Conservation (phyloP, 257 asterid species). For the Catharanthus roseus region DNA sequence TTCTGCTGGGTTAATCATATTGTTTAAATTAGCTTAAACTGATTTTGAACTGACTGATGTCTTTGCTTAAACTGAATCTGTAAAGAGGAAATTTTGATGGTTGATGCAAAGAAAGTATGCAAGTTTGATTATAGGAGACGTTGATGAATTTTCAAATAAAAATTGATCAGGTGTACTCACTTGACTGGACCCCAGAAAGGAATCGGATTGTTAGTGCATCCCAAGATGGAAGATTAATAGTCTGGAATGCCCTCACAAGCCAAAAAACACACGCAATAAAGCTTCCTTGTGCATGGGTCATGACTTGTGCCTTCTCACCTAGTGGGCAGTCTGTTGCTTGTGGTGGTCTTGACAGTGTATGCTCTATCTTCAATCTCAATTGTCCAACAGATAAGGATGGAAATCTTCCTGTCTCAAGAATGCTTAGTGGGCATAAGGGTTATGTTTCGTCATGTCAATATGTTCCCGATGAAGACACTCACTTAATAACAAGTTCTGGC, state of each 20-base stretch:
- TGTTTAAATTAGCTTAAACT: neutral
- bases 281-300: constrained; percentile 98
- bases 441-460: constrained; percentile 92
- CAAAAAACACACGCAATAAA: constrained; percentile 93
- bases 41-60: neutral
- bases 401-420: constrained; percentile 72
- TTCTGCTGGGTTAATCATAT: neutral
- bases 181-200: constrained; percentile 96
- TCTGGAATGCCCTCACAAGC: constrained; percentile 99
- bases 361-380: constrained; percentile 89
- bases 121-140: neutral
- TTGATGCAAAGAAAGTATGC: neutral
- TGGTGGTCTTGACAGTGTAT: constrained; percentile 95
- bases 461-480: constrained; percentile 91
- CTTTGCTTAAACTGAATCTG: neutral
- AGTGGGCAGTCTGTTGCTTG: constrained; percentile 91
- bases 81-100: neutral
- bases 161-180: constrained; percentile 68
- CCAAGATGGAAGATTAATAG: constrained; percentile 94
- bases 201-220: constrained; percentile 98
- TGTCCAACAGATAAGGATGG: constrained; percentile 80
- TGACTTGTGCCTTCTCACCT: constrained; percentile 98
- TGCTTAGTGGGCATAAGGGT: constrained; percentile 92
- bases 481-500: constrained; percentile 88
- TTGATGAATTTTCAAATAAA: constrained; percentile 10